These are phyloP conservation scores for Apiospora saccharicola DNA, from an alignment of 2,329 filamentous ascomycete species.

Conservation along the genomic window DNA sequence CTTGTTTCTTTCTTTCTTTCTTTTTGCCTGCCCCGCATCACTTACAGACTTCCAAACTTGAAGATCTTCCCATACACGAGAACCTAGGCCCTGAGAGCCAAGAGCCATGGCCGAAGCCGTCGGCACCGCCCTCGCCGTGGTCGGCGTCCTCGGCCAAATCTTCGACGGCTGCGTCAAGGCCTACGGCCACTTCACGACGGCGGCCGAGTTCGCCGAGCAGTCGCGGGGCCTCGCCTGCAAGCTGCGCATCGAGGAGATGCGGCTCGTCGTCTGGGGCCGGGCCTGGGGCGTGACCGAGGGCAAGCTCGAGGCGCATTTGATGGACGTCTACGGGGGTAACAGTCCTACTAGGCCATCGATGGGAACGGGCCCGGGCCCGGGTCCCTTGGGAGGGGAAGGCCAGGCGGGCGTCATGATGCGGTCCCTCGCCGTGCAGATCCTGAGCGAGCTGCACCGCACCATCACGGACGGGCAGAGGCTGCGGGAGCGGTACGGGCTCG, in stretches of 20 bases:
- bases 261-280: conserved; percentile 54
- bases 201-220: conserved; percentile 51
- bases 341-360: background rate
- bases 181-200: conserved; percentile 53
- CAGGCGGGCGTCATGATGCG: conserved; percentile 43
- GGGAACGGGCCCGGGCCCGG: background rate
- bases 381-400: background rate
- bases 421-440: conserved; percentile 49
- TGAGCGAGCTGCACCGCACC: conserved; percentile 51
- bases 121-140: conserved; percentile 52
- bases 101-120: conserved; percentile 48
- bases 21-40: too few relatives aligned
- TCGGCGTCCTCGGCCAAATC: conserved; percentile 54
- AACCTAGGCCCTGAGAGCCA: background rate
- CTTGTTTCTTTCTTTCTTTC: too few relatives aligned
- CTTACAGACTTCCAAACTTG: too few relatives aligned
- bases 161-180: conserved; percentile 56
- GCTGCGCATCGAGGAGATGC: conserved; percentile 58
- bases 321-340: conserved; percentile 37
- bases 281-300: conserved; percentile 58
- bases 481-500: conserved; percentile 51
- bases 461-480: conserved; percentile 54
- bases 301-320: conserved; percentile 50
- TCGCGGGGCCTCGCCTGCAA: conserved; percentile 54
- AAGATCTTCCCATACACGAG: too few relatives aligned